These are phyloP conservation scores for Candida glucosophila DNA, from an alignment of 1,139 yeast species.

Conservation along the genomic window DNA sequence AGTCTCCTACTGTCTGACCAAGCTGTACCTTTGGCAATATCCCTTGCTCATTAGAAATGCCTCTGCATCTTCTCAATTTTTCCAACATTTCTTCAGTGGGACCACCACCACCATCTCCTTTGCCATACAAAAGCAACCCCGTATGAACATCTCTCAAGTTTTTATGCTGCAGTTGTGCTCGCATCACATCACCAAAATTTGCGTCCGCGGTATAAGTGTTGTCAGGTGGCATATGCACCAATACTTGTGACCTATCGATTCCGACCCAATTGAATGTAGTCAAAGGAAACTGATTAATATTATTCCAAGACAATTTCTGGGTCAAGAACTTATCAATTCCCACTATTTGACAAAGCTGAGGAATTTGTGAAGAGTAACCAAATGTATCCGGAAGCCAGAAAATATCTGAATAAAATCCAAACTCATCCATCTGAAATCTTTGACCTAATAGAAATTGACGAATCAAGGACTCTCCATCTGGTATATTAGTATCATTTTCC, in stretches of 20 bases:
- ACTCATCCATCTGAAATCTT: slow-evolving; percentile 67
- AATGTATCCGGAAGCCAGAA: slow-evolving; percentile 98
- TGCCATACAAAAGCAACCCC: slow-evolving; percentile 77
- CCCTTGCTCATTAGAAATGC: slow-evolving; percentile 76
- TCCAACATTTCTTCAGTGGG: slow-evolving; percentile 92
- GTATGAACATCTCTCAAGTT: slow-evolving; percentile 73
- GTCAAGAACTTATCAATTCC: slow-evolving; percentile 83
- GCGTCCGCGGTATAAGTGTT: slow-evolving; percentile 93
- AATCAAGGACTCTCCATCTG: slow-evolving; percentile 81
- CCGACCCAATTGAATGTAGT: slow-evolving; percentile 94
- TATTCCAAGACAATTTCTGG: slow-evolving; percentile 93
- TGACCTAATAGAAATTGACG: slow-evolving; percentile 91
- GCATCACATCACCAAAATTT: slow-evolving; percentile 81
- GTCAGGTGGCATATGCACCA: slow-evolving; percentile 97
- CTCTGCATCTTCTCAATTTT: slow-evolving; percentile 84
- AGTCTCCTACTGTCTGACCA: slow-evolving; percentile 72
- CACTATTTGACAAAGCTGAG: slow-evolving; percentile 80
- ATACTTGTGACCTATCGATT: slow-evolving; percentile 83
- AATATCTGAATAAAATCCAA: slow-evolving; percentile 64
- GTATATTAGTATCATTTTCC: slow-evolving; percentile 92
- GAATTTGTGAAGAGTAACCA: slow-evolving; percentile 92
- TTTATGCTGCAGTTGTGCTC: slow-evolving; percentile 76
- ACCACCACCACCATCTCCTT: slow-evolving; percentile 99
- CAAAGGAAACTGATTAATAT: slow-evolving; percentile 82
- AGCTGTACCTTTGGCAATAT: slow-evolving; percentile 70